Percentiles rank a stretch among this genome's conserved stretches.
These are phyloP conservation scores for Whalleya microplaca DNA, from an alignment of 2,329 filamentous ascomycete species.

Conservation along the genomic window DNA sequence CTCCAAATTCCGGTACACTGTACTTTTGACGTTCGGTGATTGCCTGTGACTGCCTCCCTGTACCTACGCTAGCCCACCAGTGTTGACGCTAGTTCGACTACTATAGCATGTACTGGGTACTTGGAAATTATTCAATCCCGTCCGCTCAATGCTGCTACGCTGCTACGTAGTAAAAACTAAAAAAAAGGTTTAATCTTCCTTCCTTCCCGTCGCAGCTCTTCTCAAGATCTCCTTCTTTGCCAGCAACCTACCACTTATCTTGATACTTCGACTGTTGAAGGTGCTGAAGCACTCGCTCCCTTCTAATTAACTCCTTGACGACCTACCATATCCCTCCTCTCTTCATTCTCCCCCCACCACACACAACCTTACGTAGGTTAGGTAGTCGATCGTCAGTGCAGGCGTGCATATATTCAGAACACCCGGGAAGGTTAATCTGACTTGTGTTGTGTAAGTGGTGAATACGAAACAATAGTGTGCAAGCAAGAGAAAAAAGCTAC, in stretches of 20 bases:
- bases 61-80: neutral
- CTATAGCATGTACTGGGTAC: neutral
- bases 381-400: neutral
- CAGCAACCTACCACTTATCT: neutral
- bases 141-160: too few species aligned
- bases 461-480: neutral
- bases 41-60: too few species aligned
- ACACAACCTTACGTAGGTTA: neutral
- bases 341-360: neutral
- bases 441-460: neutral
- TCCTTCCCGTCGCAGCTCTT: neutral
- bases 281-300: neutral
- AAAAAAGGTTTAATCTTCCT: neutral
- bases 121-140: neutral
- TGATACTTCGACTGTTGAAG: neutral
- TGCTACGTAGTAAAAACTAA: neutral
- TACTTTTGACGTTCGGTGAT: too few species aligned
- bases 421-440: neutral
- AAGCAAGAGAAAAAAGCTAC: neutral
- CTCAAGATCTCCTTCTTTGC: neutral
- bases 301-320: neutral
- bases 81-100: too few species aligned
- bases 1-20: neutral
- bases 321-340: neutral
- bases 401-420: neutral